These are phyloP conservation scores for Eremomyces bilateralis DNA, from an alignment of 495 filamentous ascomycete species.

Conservation along the genomic window DNA sequence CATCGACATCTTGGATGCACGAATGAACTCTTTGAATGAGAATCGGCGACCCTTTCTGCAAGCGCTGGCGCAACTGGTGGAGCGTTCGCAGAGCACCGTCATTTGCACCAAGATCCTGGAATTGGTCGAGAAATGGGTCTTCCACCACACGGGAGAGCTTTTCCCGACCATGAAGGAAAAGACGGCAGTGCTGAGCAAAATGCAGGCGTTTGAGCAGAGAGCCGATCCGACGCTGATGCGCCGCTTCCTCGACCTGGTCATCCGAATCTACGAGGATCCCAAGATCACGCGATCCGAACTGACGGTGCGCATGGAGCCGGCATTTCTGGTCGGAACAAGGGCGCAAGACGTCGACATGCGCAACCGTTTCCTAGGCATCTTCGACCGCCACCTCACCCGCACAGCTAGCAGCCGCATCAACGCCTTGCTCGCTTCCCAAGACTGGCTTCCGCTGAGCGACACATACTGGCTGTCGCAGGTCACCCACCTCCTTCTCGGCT, in stretches of 20 bases:
- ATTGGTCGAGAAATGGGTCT: conserved; percentile 93
- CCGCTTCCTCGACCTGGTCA: conserved; percentile 86
- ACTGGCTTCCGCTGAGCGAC: conserved; percentile 87
- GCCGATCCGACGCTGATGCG: conserved; percentile 61
- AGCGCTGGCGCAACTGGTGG: conserved; percentile 80
- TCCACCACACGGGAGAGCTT: conserved; percentile 60
- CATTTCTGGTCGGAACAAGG: conserved; percentile 86
- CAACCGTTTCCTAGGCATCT: conserved; percentile 84
- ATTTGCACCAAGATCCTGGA: conserved; percentile 80
- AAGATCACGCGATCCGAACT: conserved; percentile 89
- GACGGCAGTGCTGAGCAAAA: conserved; percentile 89
- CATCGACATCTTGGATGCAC: conserved; percentile 70
- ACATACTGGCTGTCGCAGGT: conserved; percentile 95
- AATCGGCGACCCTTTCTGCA: conserved; percentile 82
- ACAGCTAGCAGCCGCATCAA: conserved; percentile 65
- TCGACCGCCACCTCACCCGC: conserved; percentile 74
- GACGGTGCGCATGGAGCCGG: conserved; percentile 89
- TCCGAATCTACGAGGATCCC: conserved; percentile 89
- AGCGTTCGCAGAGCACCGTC: conserved; percentile 66
- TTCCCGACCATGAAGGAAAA: conserved; percentile 97
- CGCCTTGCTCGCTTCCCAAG: conserved; percentile 81
- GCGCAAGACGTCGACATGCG: conserved; percentile 94
- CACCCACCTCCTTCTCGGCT: conserved; percentile 72
- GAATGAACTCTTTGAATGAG: conserved; percentile 88
- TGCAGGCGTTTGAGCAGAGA: conserved; percentile 81